Evolutionary conservation across 2,329 filamentous ascomycete species (phyloP).

Genomic region (Neodidymelliopsis sp.): DNA sequence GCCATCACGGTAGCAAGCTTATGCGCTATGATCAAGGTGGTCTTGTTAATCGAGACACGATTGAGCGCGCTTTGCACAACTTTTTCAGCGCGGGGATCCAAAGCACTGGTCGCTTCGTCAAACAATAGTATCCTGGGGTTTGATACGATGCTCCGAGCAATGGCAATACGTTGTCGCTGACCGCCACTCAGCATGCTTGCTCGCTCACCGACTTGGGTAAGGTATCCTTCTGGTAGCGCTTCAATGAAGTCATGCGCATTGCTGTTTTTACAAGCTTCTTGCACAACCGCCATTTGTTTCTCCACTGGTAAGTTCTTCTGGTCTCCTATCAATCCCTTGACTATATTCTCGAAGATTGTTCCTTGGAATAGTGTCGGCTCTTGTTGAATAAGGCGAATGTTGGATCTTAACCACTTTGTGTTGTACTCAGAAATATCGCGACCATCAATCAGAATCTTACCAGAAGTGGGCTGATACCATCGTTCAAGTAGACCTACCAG

Average conservation of each 20-base stretch:
- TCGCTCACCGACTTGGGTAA: slow-evolving; percentile 89
- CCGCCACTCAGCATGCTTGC: slow-evolving; percentile 62
- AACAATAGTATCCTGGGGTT: slow-evolving; percentile 21
- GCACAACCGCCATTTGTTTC: slow-evolving; percentile 4
- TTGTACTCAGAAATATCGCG: slow-evolving; percentile 79
- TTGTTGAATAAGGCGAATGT: slow-evolving; percentile 89
- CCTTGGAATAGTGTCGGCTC: slow-evolving; percentile 89
- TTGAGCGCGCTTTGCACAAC: slow-evolving; percentile 42
- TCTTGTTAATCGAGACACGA: slow-evolving; percentile 31
- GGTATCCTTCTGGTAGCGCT: slow-evolving; percentile 71
- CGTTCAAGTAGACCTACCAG: slow-evolving; percentile 88
- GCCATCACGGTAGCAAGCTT: slow-evolving; percentile 49
- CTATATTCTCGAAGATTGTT: slow-evolving; percentile 87
- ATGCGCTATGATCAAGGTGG: slow-evolving; percentile 54
- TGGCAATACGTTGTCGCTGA: slow-evolving; percentile 85
- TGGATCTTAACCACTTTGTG: slow-evolving; percentile 85
- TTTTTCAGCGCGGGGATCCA: slow-evolving; percentile 11
- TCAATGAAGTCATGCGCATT: slow-evolving; percentile 92
- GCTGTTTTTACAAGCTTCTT: slow-evolving; percentile 58
- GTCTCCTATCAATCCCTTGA: slow-evolving; percentile 76
- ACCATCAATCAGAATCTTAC: slow-evolving; percentile 28
- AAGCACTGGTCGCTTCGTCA: slow-evolving; percentile 14
- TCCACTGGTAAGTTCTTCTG: slow-evolving; percentile 54
- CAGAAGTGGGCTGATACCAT: slow-evolving; percentile 75
- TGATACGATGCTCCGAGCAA: slow-evolving; percentile 34